These are phyloP conservation scores for thale cress (Arabidopsis thaliana) DNA, from an alignment of 345 rosid genomes.

Conservation along the genomic window DNA sequence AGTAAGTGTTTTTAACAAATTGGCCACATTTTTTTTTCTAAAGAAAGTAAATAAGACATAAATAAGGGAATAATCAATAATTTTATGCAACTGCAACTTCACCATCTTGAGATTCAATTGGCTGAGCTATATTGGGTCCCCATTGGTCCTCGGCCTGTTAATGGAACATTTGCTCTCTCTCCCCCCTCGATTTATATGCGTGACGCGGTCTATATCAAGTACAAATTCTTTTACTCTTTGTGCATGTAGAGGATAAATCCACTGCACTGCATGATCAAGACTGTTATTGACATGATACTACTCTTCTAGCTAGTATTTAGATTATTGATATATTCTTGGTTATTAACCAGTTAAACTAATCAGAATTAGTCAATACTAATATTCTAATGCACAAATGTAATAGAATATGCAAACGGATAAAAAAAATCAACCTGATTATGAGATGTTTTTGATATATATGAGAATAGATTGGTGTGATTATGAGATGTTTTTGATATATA, in stretches of 20 bases:
- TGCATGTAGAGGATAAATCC: slow-evolving; percentile 31
- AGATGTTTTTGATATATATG: no score
- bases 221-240: slow-evolving; percentile 25
- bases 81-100: slow-evolving; percentile 29
- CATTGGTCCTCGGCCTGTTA: slow-evolving; percentile 31
- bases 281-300: neutral
- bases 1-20: slow-evolving; percentile 15
- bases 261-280: slow-evolving; percentile 31
- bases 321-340: neutral
- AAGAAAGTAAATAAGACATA: neutral
- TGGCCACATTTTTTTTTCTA: slow-evolving; percentile 7
- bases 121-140: slow-evolving; percentile 35
- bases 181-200: slow-evolving; percentile 22
- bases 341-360: neutral
- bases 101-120: slow-evolving; percentile 29
- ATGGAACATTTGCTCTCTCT: slow-evolving; percentile 24
- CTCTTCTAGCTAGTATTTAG: slow-evolving; percentile 3
- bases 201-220: slow-evolving; percentile 30
- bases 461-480: no score
- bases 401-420: neutral
- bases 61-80: slow-evolving; percentile 5
- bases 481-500: no score
- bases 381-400: neutral
- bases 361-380: neutral
- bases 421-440: neutral